Evolutionary conservation across 345 rosid genomes (phyloP).

Genomic region (Citrus cavaleriei): DNA sequence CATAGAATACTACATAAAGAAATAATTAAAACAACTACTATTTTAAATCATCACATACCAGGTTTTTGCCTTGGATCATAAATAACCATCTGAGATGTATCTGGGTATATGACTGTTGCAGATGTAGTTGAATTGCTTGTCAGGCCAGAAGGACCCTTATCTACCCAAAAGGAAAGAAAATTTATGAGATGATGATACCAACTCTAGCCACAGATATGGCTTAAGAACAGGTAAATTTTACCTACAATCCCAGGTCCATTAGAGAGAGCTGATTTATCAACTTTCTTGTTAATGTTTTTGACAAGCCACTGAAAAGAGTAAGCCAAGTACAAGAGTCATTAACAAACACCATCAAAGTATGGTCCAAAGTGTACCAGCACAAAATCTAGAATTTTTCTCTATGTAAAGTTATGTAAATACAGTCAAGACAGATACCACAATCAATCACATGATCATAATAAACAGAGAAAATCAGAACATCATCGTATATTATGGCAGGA

Average conservation of each 20-base stretch:
- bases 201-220: neutral
- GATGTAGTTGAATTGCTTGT: constrained; percentile 40
- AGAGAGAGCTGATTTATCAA: constrained; percentile 51
- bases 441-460: neutral
- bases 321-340: neutral
- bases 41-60: constrained; percentile 33
- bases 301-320: constrained; percentile 56
- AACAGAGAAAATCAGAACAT: neutral
- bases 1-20: neutral
- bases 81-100: constrained; percentile 64
- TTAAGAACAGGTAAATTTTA: constrained; percentile 19
- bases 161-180: constrained; percentile 18
- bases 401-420: too few relatives aligned
- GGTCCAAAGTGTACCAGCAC: neutral
- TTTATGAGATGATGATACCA: constrained; percentile 6
- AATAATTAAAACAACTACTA: neutral
- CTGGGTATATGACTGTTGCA: constrained; percentile 54
- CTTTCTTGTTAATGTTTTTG: constrained; percentile 66
- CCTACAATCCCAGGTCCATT: constrained; percentile 48
- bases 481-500: neutral
- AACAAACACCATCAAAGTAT: neutral
- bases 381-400: neutral
- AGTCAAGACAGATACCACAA: neutral
- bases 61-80: constrained; percentile 72
- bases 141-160: constrained; percentile 31